Evolutionary conservation across 352 stramenopile genomes (phyloP).

Genomic region (Phytophthora idaei): DNA sequence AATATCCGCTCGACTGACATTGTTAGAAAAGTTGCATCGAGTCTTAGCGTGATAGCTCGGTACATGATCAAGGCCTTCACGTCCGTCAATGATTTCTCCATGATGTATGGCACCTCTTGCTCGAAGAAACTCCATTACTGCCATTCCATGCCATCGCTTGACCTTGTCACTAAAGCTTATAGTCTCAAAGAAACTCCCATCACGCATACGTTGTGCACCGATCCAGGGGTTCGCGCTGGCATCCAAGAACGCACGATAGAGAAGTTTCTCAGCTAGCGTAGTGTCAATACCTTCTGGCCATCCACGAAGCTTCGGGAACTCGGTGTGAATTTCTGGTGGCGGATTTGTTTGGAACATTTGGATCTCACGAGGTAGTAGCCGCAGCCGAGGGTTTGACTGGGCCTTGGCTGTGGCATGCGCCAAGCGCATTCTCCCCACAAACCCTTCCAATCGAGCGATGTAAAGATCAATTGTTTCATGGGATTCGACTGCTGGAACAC

Average conservation of each 20-base stretch:
- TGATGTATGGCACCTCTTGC: not conserved
- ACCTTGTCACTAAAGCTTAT: constrained; percentile 3
- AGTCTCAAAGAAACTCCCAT: constrained; percentile 9
- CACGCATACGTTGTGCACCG: constrained; percentile 11
- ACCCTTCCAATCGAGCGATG: constrained; percentile 28
- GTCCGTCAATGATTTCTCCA: constrained; percentile 7
- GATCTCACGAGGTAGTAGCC: constrained; percentile 22
- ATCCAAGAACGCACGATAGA: constrained; percentile 30
- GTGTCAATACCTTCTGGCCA: constrained; percentile 31
- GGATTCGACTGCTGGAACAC: not conserved
- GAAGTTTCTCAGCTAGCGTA: constrained; percentile 21
- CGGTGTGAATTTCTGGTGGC: constrained; percentile 19
- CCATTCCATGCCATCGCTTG: constrained; percentile 35
- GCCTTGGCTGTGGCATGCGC: not conserved
- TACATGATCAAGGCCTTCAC: not conserved
- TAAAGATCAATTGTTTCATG: constrained; percentile 20
- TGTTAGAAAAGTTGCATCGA: constrained; percentile 6
- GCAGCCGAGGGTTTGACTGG: not conserved
- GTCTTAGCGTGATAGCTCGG: constrained; percentile 1
- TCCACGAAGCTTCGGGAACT: constrained; percentile 30
- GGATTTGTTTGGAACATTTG: constrained; percentile 13
- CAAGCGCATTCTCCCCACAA: constrained; percentile 6
- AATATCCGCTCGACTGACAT: constrained; percentile 3
- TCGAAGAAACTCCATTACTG: constrained; percentile 17
- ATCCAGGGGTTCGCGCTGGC: constrained; percentile 24